Conservation (phyloP, 192 early-diverging fungal species). For the Mortierella hygrophila region DNA sequence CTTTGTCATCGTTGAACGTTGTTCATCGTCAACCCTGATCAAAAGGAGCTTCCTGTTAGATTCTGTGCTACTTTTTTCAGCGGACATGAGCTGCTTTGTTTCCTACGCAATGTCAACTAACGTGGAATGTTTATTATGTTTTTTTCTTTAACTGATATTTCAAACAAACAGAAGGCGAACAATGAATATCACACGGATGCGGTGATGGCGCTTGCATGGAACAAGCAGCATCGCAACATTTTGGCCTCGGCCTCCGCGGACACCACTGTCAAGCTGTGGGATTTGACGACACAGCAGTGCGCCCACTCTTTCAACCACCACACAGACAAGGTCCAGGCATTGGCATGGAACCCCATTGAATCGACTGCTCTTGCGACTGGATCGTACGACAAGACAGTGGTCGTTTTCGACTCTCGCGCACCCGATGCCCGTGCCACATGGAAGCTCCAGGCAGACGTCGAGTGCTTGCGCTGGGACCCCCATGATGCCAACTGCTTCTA, state of each 20-base stretch:
- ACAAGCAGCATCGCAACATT: conserved; percentile 77
- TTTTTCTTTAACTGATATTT: no score
- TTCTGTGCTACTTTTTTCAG: no score
- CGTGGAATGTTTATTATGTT: no score
- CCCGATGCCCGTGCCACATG: conserved; percentile 79
- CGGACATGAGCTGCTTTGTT: no score
- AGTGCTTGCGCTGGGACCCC: conserved; percentile 93
- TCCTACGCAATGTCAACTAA: no score
- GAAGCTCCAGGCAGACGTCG: conserved; percentile 88
- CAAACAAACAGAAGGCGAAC: conserved; percentile 62
- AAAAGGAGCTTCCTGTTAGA: no score
- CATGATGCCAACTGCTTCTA: conserved; percentile 83
- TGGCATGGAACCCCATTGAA: conserved; percentile 93
- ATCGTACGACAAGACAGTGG: conserved; percentile 90
- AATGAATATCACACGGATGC: conserved; percentile 93
- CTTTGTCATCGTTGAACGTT: background rate
- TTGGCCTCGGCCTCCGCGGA: conserved; percentile 96
- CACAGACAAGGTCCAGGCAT: conserved; percentile 89
- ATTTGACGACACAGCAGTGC: conserved; percentile 79
- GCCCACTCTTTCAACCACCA: conserved; percentile 89
- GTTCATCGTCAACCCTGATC: no score
- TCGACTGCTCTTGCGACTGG: conserved; percentile 90
- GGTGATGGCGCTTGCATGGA: conserved; percentile 96
- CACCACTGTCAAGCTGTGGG: conserved; percentile 98
- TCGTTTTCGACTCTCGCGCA: conserved; percentile 93